phyloP scores from a whole-genome alignment of 108 stramenopile species.

The Asterionellopsis glacialis region DNA sequence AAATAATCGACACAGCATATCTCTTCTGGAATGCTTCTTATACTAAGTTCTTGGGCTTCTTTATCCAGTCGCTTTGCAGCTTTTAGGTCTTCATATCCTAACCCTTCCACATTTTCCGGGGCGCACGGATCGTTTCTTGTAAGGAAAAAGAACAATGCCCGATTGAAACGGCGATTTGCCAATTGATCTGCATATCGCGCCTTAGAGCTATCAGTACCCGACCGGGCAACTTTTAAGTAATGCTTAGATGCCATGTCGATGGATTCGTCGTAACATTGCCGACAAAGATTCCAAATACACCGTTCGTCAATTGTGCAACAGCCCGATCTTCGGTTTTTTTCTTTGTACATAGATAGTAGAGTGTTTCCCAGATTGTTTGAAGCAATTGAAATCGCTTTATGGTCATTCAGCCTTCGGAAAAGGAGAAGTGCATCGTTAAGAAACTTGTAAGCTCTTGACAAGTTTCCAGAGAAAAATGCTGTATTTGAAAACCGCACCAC shows the following conservation, averaged over 20 bases:
- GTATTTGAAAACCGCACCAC: conserved; percentile 44
- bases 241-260: conserved; percentile 35
- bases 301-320: conserved; percentile 13
- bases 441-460: conserved; percentile 34
- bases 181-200: conserved; percentile 41
- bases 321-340: background rate
- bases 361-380: conserved; percentile 62
- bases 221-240: conserved; percentile 18
- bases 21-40: conserved; percentile 23
- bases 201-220: conserved; percentile 20
- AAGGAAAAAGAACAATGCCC: conserved; percentile 48
- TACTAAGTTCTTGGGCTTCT: conserved; percentile 41
- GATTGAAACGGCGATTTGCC: conserved; percentile 61
- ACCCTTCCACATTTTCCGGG: conserved; percentile 23
- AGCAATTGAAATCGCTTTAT: conserved; percentile 58
- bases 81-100: conserved; percentile 27
- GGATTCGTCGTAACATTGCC: conserved; percentile 31
- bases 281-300: background rate
- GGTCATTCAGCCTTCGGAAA: conserved; percentile 50
- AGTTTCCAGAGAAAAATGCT: conserved; percentile 50
- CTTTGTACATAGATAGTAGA: conserved; percentile 29
- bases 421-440: conserved; percentile 43
- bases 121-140: conserved; percentile 22
- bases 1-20: conserved; percentile 13
- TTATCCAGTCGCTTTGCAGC: conserved; percentile 22